phyloP scores from a whole-genome alignment of 345 rosid genomes.

The Hirschfeldia incana region DNA sequence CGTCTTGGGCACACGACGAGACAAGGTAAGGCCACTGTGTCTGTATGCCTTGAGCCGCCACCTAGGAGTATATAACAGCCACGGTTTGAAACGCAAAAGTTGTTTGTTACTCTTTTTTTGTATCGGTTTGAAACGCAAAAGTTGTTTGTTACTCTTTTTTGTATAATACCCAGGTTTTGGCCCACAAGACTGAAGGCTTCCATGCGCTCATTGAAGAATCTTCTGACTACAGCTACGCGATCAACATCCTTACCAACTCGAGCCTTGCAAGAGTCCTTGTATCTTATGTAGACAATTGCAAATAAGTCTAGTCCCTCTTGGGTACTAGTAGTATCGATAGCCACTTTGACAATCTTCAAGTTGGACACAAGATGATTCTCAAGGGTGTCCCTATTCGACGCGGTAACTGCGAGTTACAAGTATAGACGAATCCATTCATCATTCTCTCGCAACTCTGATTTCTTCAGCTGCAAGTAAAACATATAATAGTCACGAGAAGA shows the following conservation, averaged over 20 bases:
- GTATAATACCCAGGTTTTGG: neutral
- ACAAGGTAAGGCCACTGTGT: too few relatives aligned
- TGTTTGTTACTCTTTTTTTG: neutral
- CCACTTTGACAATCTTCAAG: slow-evolving; percentile 9
- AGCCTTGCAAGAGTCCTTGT: slow-evolving; percentile 6
- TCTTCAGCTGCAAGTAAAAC: neutral
- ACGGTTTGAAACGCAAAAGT: neutral
- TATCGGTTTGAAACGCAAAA: too few relatives aligned
- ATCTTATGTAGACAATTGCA: slow-evolving; percentile 1
- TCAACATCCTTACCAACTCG: slow-evolving; percentile 8
- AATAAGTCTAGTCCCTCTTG: neutral
- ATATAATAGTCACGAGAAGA: neutral
- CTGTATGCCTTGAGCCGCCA: too few relatives aligned
- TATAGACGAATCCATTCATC: neutral
- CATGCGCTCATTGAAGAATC: neutral
- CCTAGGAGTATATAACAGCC: too few relatives aligned
- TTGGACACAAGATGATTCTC: neutral
- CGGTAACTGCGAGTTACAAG: neutral
- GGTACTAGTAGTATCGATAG: neutral
- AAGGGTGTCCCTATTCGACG: neutral
- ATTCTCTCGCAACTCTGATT: neutral
- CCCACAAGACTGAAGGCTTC: neutral
- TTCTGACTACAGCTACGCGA: neutral
- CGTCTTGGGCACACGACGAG: too few relatives aligned
- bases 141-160: too few relatives aligned